Evolutionary conservation across 139 green algal species (phyloP).

Genomic region (Chlorella sp.): DNA sequence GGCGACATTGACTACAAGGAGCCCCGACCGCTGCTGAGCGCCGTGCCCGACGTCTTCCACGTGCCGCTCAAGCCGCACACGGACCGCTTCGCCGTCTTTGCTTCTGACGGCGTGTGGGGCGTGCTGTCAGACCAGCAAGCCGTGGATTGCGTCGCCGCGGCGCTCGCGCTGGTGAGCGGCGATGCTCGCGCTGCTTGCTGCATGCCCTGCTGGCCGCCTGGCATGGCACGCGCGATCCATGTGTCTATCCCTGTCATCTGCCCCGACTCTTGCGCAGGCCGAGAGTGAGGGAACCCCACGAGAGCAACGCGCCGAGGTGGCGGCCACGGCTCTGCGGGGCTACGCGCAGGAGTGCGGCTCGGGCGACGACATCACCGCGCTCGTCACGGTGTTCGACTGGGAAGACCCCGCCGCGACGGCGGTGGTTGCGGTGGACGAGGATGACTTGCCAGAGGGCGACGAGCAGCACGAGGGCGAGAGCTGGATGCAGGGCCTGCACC

Average conservation of each 20-base stretch:
- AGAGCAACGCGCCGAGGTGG: background rate
- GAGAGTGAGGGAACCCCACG: background rate
- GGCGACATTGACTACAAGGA: constrained; percentile 14
- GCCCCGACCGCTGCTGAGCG: background rate
- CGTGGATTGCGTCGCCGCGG: constrained; percentile 23
- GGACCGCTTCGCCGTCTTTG: constrained; percentile 69
- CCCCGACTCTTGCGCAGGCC: too few species aligned
- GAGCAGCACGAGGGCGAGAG: too few species aligned
- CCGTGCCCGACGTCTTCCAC: background rate
- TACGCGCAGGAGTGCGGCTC: background rate
- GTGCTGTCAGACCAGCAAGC: constrained; percentile 70
- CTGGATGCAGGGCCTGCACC: too few species aligned
- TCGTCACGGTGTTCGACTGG: background rate
- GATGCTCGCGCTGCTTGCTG: too few species aligned
- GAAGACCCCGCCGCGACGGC: too few species aligned
- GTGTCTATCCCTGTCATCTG: too few species aligned
- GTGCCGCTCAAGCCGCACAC: background rate
- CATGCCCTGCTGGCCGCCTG: too few species aligned
- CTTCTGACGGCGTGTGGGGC: constrained; percentile 91
- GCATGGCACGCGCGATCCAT: too few species aligned
- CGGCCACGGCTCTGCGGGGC: background rate
- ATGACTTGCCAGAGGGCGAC: too few species aligned
- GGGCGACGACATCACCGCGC: background rate
- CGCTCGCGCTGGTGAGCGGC: background rate
- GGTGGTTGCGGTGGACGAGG: too few species aligned